Conservation (phyloP, 805 yeast species). For the Ogataea saltuana region DNA sequence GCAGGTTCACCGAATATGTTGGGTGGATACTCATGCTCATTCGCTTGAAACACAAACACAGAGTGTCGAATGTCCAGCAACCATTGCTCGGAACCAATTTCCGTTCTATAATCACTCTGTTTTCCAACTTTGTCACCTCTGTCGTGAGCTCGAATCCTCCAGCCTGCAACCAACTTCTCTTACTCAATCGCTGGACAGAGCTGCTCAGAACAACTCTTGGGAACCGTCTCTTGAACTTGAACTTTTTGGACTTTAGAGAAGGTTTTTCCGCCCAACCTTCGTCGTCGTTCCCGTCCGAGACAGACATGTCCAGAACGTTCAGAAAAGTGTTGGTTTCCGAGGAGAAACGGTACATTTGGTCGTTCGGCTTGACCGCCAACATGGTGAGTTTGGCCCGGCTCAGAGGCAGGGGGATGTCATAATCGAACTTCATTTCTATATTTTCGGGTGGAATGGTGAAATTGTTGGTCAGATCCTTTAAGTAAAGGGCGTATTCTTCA, state of each 20-base stretch:
- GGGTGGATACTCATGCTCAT: conserved; percentile 39
- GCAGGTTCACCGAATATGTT: conserved; percentile 26
- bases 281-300: background rate
- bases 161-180: conserved; percentile 58
- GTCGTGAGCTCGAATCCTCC: conserved; percentile 65
- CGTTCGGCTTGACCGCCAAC: conserved; percentile 44
- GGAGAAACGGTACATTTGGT: conserved; percentile 38
- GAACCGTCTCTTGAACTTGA: conserved; percentile 25
- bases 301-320: conserved; percentile 22
- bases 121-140: conserved; percentile 35
- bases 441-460: conserved; percentile 36
- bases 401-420: conserved; percentile 49
- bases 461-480: conserved; percentile 33
- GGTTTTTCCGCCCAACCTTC: conserved; percentile 14
- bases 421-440: conserved; percentile 32
- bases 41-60: conserved; percentile 49
- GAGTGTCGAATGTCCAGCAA: conserved; percentile 60
- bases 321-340: conserved; percentile 41
- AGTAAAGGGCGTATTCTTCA: conserved; percentile 27
- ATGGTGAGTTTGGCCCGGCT: conserved; percentile 41
- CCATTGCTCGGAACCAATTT: conserved; percentile 40
- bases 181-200: conserved; percentile 49
- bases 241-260: background rate
- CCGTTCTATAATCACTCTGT: conserved; percentile 41
- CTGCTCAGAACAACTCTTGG: conserved; percentile 58